Evolutionary conservation across 2,329 filamentous ascomycete genomes (phyloP), one percentile per base, ranked within the genome.

Genomic region (Alternaria solani): DNA sequence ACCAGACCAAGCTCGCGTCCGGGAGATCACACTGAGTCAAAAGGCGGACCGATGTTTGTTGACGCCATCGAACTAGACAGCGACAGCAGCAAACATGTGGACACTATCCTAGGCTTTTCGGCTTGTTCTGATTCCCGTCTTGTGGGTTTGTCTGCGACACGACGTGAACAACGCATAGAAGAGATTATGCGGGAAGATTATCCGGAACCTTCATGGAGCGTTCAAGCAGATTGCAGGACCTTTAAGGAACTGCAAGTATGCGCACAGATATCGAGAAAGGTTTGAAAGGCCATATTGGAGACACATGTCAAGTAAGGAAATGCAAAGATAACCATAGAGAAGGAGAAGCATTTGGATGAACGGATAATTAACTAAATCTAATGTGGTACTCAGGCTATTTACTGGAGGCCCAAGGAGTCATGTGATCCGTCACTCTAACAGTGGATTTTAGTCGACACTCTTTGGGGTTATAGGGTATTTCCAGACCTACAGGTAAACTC

Each of bases 201-300:
- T 34, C 4, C 7, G 6, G 1, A 7, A 7, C 0, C 2, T 12
- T 9, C 30, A 2, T 3, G 8, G 1, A n/a, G 12, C 0, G 9
- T 34, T 36, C 6, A 11, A 25, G 30, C 46, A 34, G 46, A 48
- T 25, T 48, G 46, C 8, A 36, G 20, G 18, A 36, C 18, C 18
- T 36, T 48, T 18, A 25, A 6, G 14, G 46, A 48, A 48, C 30
- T 48, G 8, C 12, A 8, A 7, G 5, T 48, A 34, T 36, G 30
- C 23, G 7, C 14, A 48, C 1, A 1, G 20, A 12, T 11, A n/a
- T 1, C 2, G 12, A 32, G 16, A 4, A 25, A 25, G 18, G 4
- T 16, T 6, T 1, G 28, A 5, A 0, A 48, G 18, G 20, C n/a
- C 4, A 23, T 7, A 11, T 9, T 14, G 28, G 28, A 16, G 5